These are phyloP conservation scores for Mycogone perniciosa DNA, from an alignment of 2,329 filamentous ascomycete species.

Conservation along the genomic window DNA sequence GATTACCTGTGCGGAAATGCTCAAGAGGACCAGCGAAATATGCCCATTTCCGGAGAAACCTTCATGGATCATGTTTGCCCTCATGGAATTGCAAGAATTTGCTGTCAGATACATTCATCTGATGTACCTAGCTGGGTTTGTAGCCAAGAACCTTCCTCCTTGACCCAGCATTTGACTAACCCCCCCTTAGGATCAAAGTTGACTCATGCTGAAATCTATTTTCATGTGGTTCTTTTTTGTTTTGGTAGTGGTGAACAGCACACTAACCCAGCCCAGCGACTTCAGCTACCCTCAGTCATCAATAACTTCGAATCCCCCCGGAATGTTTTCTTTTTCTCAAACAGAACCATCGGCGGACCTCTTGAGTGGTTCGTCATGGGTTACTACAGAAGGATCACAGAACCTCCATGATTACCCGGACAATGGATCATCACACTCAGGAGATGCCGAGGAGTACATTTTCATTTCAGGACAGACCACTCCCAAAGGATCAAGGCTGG, in stretches of 20 bases:
- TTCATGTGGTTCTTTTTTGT: constrained; percentile 27
- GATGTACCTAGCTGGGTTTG: constrained; percentile 21
- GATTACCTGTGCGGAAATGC: background rate
- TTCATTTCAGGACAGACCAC: constrained; percentile 50
- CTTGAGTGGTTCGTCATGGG: constrained; percentile 50
- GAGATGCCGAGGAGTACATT: constrained; percentile 50
- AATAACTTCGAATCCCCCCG: constrained; percentile 42
- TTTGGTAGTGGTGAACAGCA: constrained; percentile 43
- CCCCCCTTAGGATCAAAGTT: constrained; percentile 49
- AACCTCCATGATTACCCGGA: constrained; percentile 51
- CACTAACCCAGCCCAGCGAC: constrained; percentile 53
- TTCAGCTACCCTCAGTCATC: constrained; percentile 50
- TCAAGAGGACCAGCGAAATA: too few species aligned
- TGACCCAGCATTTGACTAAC: constrained; percentile 21
- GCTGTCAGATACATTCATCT: constrained; percentile 12
- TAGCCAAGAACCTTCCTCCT: constrained; percentile 19
- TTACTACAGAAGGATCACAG: constrained; percentile 53
- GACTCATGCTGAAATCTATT: constrained; percentile 35
- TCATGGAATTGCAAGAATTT: constrained; percentile 16
- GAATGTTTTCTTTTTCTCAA: constrained; percentile 54
- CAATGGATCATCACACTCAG: constrained; percentile 42
- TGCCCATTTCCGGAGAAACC: background rate
- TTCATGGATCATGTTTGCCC: constrained; percentile 4
- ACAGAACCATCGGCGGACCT: constrained; percentile 54
- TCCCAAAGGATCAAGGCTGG: constrained; percentile 42